phyloP scores from a whole-genome alignment of 2,329 filamentous ascomycete species.

The Penicillium crustosum region DNA sequence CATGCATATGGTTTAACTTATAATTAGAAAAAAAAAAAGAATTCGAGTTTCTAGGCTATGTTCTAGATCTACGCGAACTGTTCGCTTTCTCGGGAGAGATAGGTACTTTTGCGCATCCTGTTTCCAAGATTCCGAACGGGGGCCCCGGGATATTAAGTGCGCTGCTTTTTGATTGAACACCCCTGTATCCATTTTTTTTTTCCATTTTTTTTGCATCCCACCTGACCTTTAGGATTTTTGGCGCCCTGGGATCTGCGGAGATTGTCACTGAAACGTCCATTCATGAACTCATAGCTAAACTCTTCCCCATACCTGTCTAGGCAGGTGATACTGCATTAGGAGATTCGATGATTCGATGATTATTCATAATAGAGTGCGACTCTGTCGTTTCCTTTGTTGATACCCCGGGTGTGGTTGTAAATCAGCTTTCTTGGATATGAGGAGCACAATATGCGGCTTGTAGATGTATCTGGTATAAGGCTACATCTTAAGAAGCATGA shows the following conservation, averaged over 20 bases:
- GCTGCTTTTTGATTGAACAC: not conserved
- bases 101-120: constrained; percentile 7
- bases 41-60: not conserved
- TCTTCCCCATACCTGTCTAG: not conserved
- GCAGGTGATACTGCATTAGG: constrained; percentile 5
- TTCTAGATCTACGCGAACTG: constrained; percentile 8
- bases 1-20: not conserved
- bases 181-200: not conserved
- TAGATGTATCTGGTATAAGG: not conserved
- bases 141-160: not conserved
- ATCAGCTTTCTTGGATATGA: not conserved
- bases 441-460: not conserved
- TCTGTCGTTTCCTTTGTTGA: not conserved
- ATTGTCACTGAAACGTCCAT: not conserved
- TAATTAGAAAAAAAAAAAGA: not conserved
- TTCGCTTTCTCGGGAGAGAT: not conserved
- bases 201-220: constrained; percentile 4
- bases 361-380: not conserved
- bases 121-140: not conserved
- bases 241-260: constrained; percentile 1
- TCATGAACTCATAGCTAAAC: not conserved
- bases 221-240: constrained; percentile 2
- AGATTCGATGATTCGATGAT: not conserved
- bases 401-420: not conserved
- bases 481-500: not conserved